These are phyloP conservation scores for Neurospora sp. DNA, from an alignment of 495 filamentous ascomycete species.

Conservation along the genomic window DNA sequence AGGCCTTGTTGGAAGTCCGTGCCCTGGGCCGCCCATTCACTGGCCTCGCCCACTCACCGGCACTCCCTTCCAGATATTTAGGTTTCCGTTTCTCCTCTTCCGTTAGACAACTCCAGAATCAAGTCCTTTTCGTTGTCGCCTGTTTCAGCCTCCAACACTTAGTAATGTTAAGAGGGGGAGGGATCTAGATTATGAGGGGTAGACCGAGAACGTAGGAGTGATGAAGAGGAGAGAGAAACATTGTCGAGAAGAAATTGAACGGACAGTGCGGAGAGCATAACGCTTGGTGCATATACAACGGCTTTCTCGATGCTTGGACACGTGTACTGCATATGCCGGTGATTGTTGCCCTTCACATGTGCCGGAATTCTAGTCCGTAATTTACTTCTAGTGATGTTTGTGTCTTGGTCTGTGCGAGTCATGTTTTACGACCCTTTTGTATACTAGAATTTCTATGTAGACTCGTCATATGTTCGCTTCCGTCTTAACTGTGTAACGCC, in stretches of 20 bases:
- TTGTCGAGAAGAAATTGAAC: background rate
- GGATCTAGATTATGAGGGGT: background rate
- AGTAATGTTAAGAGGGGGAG: background rate
- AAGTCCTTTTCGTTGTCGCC: too few species aligned
- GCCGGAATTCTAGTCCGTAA: background rate
- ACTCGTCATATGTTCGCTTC: background rate
- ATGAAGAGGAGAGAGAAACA: background rate
- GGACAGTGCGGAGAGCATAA: background rate
- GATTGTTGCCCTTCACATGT: background rate
- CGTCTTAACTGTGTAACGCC: background rate
- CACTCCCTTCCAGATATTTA: too few species aligned
- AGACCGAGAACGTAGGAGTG: background rate
- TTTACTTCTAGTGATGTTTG: background rate
- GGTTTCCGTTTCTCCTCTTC: too few species aligned
- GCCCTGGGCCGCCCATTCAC: too few species aligned
- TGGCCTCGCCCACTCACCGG: too few species aligned
- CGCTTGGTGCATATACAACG: background rate
- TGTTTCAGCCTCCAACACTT: background rate
- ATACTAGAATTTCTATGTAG: background rate
- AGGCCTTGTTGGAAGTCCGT: background rate
- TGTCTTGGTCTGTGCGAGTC: background rate
- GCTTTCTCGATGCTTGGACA: background rate
- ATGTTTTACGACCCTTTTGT: background rate
- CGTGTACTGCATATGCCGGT: background rate
- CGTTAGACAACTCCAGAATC: too few species aligned